phyloP scores from a whole-genome alignment of 768 basidiomycete species.

The Crepidotus variabilis region DNA sequence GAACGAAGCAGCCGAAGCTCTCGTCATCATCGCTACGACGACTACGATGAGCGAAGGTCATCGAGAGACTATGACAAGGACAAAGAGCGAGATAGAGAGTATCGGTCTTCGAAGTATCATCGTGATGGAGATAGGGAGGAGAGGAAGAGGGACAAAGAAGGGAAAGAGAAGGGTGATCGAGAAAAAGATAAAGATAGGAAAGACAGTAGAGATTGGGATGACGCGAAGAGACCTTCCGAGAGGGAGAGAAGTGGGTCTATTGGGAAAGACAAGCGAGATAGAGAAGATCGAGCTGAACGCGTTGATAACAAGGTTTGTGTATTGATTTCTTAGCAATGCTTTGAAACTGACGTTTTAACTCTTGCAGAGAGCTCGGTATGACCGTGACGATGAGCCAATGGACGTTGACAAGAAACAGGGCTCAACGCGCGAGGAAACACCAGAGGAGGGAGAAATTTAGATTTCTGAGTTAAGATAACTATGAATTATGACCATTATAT shows the following conservation, averaged over 20 bases:
- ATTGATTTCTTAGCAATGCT: constrained; percentile 3
- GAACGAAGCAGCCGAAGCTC: constrained; percentile 37
- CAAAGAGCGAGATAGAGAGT: constrained; percentile 33
- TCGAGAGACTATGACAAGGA: constrained; percentile 38
- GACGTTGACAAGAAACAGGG: constrained; percentile 39
- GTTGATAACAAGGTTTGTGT: constrained; percentile 58
- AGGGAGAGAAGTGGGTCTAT: constrained; percentile 37
- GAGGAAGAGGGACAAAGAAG: constrained; percentile 38
- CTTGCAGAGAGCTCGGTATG: constrained; percentile 50
- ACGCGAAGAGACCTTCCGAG: constrained; percentile 26
- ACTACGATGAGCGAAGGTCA: constrained; percentile 36
- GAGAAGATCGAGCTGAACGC: constrained; percentile 52
- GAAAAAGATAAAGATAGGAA: constrained; percentile 23
- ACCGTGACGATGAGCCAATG: constrained; percentile 40
- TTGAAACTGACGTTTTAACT: constrained; percentile 15
- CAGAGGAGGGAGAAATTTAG: constrained; percentile 87
- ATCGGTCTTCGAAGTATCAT: constrained; percentile 45
- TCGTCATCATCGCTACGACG: constrained; percentile 46
- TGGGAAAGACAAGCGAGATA: constrained; percentile 54
- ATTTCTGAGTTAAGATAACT: not conserved
- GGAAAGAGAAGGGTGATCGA: too few relatives aligned
- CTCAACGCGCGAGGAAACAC: constrained; percentile 64
- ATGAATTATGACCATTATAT: constrained; percentile 5
- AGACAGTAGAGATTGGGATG: constrained; percentile 25
- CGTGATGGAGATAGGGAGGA: constrained; percentile 52